A percentile compares a stretch with the other conserved stretches of the same genome.
These are phyloP conservation scores for Ustilago tritici DNA, from an alignment of 1,284 basidiomycete species.

Conservation along the genomic window DNA sequence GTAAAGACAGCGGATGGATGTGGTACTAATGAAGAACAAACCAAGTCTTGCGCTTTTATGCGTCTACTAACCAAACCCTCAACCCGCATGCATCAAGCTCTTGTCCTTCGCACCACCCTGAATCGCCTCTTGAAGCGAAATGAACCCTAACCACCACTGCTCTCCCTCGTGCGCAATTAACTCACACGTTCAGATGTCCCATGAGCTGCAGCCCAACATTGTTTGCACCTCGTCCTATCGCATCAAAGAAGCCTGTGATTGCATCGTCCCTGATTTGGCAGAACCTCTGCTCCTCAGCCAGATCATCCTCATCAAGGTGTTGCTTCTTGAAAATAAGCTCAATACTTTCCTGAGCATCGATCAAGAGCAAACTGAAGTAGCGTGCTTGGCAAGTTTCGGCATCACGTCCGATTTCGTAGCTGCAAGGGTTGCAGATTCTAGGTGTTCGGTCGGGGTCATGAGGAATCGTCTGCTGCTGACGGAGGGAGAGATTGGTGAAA, in stretches of 20 bases:
- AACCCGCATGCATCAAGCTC: background rate
- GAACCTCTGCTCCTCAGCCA: background rate
- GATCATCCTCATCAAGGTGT: background rate
- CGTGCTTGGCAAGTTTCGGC: background rate
- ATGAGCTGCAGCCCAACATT: background rate
- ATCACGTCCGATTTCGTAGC: background rate
- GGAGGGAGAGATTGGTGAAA: background rate
- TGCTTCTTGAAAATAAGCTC: background rate
- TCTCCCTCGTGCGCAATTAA: background rate
- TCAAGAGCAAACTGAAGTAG: background rate
- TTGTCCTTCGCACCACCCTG: background rate
- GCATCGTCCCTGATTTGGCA: background rate
- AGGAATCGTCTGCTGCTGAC: background rate
- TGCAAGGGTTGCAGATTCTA: background rate
- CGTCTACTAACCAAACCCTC: background rate
- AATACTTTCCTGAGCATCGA: background rate
- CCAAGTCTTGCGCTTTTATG: no score
- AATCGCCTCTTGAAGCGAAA: background rate
- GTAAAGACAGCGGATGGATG: no score
- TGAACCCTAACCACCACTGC: background rate
- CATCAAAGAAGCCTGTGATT: background rate
- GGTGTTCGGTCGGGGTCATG: background rate
- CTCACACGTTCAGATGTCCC: background rate
- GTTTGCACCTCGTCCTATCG: background rate
- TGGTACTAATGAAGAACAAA: no score